phyloP scores from a whole-genome alignment of 345 rosid genomes.

The Eucalyptus melliodora region DNA sequence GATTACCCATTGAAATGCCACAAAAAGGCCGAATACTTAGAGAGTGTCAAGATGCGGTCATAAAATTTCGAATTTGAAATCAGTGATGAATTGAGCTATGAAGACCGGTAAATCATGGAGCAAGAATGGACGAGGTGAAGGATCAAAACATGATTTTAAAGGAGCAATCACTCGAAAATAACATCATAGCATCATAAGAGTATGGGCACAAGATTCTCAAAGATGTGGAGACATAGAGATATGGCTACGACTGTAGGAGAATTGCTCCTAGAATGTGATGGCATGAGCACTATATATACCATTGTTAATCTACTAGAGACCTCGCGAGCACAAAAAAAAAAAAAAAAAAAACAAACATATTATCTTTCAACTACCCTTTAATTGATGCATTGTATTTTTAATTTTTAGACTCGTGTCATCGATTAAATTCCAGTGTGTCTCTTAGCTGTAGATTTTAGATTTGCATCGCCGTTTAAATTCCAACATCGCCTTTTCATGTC shows the following conservation, averaged over 20 bases:
- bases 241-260: not conserved
- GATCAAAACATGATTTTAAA: too few species aligned
- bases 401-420: not conserved
- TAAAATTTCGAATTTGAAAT: not conserved
- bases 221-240: not conserved
- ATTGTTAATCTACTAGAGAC: not conserved
- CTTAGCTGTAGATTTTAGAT: too few species aligned
- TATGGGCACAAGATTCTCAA: not conserved
- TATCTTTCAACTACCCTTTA: too few species aligned
- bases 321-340: not conserved
- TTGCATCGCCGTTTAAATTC: too few species aligned
- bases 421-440: too few species aligned
- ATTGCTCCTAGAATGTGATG: not conserved
- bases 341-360: too few species aligned
- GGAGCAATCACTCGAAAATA: not conserved
- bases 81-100: not conserved
- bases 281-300: not conserved
- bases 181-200: not conserved
- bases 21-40: too few species aligned
- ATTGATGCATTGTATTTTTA: not conserved
- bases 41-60: not conserved
- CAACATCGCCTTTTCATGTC: not conserved
- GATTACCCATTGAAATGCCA: fast-evolving
- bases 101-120: not conserved
- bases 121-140: not conserved